Evolutionary conservation across 495 filamentous ascomycete species (phyloP).

Genomic region (Friedmanniomyces endolithicus): DNA sequence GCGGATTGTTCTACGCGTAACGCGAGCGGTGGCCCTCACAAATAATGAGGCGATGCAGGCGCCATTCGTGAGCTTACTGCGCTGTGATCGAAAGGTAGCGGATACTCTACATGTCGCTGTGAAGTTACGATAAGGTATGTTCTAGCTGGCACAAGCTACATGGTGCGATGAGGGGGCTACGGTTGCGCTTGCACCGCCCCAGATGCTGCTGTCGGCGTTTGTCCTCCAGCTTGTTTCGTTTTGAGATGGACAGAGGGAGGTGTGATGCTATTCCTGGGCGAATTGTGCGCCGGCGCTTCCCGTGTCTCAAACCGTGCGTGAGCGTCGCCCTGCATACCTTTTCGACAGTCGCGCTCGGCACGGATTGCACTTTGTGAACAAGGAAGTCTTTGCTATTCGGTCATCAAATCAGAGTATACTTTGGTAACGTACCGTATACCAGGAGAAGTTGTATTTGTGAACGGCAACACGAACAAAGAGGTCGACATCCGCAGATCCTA

Average conservation of each 20-base stretch:
- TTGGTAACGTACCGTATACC: too few species aligned
- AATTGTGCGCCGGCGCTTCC: background rate
- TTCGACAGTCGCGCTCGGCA: too few species aligned
- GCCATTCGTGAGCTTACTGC: background rate
- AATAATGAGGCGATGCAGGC: background rate
- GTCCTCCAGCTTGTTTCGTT: background rate
- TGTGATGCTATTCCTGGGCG: background rate
- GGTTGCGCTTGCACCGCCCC: background rate
- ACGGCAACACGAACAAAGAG: too few species aligned
- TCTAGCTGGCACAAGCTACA: too few species aligned
- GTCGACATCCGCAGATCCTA: too few species aligned
- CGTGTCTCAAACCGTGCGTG: too few species aligned
- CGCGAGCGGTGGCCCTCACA: conserved; percentile 1
- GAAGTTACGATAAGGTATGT: background rate
- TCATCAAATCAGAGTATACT: too few species aligned
- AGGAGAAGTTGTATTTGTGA: too few species aligned
- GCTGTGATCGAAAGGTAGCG: background rate
- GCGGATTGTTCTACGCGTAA: background rate
- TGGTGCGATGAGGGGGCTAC: too few species aligned
- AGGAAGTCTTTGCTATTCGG: too few species aligned
- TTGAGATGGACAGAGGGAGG: background rate
- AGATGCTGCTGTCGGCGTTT: background rate
- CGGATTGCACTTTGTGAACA: too few species aligned
- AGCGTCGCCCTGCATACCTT: too few species aligned
- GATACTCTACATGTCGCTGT: background rate